These are phyloP conservation scores for Fragaria nilgerrensis DNA, from an alignment of 306 rosid species.

Conservation along the genomic window DNA sequence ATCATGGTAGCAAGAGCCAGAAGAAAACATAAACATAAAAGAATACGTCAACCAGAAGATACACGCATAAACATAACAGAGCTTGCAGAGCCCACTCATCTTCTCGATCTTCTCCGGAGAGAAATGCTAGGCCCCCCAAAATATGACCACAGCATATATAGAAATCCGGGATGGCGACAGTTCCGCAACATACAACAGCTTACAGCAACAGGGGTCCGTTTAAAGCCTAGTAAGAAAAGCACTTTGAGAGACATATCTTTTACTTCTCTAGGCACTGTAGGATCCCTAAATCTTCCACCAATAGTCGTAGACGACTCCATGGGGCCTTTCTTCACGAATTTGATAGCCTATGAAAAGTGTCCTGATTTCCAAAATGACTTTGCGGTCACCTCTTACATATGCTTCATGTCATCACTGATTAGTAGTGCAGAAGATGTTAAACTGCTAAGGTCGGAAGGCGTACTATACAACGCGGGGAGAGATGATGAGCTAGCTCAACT, in stretches of 20 bases:
- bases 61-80: background rate
- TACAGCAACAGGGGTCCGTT: background rate
- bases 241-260: constrained; percentile 7
- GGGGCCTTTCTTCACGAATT: constrained; percentile 14
- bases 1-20: too few species aligned
- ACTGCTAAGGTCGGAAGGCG: background rate
- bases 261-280: background rate
- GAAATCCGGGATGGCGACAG: background rate
- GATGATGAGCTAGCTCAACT: constrained; percentile 31
- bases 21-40: background rate
- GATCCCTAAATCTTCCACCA: constrained; percentile 17
- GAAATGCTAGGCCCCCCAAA: background rate
- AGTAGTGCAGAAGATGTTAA: constrained; percentile 33
- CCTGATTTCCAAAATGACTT: constrained; percentile 27
- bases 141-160: too few species aligned
- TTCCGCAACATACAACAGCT: constrained; percentile 19
- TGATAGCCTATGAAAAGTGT: constrained; percentile 44
- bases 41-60: background rate
- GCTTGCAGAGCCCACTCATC: constrained; percentile 3
- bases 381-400: too few species aligned
- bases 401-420: constrained; percentile 35
- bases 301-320: constrained; percentile 14
- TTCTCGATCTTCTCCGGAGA: constrained; percentile 11
- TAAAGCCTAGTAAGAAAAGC: background rate
- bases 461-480: constrained; percentile 34